Base-by-base conservation (phyloP, 371 early-diverging fungal genomes). In the Funneliformis caledonium region DNA sequence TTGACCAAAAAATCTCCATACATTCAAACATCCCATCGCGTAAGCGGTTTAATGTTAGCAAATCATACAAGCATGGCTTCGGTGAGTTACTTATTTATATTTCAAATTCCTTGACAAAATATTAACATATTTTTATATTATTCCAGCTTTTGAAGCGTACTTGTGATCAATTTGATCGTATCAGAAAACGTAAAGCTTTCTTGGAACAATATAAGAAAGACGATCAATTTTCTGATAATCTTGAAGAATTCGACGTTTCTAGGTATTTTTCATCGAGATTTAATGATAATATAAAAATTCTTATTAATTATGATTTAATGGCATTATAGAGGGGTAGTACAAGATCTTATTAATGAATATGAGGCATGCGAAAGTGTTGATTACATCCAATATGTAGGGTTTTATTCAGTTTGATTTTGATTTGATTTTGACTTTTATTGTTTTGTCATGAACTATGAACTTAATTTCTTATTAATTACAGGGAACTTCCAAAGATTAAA, bases 161-260 rank as follows among this genome's bases (percentile, higher is more conserved):
- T 4, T 89, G 94, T 77, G 95, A 96, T 83, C 99, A 99, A 85
- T 99, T 96, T 87, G 99, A 99, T 87, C 91, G 94, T 61, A 90
- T 99, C 78, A 93, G 96, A 84, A 97, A 96, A 85, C 90, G 99
- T 73, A 99, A 98, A 83, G 99, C 99, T n/a, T 99, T 99, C 87
- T 84, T 99, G 83, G 99, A 99, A 52, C 96, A 95, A 81, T 99
- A 99, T 85, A 91, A 93, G 80, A 93, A 94, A 72, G 93, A 93
- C 81, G 83, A 91, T 11, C 90, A 94, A 89, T 97, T 96, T 86
- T 83, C 92, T 1, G 96, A 96, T 76, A 91, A 90, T 22, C 81
- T 97, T 72, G 97, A 96, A 33, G 99, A 99, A 83, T 98, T 99
- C 90, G 97, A 97, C 84, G 89, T 89, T 73, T 93, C 96, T 12